phyloP scores from a whole-genome alignment of 345 rosid genomes.

The Brassica rapa region DNA sequence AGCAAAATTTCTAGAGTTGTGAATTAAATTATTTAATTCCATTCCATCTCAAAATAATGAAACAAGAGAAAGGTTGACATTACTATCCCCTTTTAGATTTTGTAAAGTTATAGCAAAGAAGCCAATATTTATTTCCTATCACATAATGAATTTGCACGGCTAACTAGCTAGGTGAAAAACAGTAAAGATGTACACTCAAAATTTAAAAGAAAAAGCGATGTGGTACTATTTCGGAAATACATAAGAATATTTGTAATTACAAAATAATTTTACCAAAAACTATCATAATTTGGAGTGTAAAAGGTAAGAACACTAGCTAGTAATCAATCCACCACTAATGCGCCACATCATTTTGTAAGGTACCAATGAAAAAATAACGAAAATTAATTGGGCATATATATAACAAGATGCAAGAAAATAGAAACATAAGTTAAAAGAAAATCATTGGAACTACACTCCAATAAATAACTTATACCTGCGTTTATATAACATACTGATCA shows the following conservation, averaged over 20 bases:
- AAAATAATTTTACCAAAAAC: not conserved
- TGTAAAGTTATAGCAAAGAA: constrained; percentile 25
- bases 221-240: not conserved
- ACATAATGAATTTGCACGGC: not conserved
- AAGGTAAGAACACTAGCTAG: not conserved
- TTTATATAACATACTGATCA: not conserved
- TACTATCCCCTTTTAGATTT: constrained; percentile 34
- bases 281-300: not conserved
- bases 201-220: not conserved
- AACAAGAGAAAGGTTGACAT: constrained; percentile 41
- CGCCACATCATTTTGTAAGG: not conserved
- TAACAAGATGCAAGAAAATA: not conserved
- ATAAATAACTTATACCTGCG: not conserved
- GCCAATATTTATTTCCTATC: not conserved
- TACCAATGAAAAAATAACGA: not conserved
- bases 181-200: not conserved
- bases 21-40: constrained; percentile 35
- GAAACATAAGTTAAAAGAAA: not conserved
- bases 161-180: not conserved
- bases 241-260: not conserved
- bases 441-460: not conserved
- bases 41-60: constrained; percentile 25
- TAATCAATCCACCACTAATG: not conserved
- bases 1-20: constrained; percentile 37
- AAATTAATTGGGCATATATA: not conserved